Evolutionary conservation across 768 basidiomycete species (phyloP), one percentile per base, ranked within the genome.

Genomic region (Russula olivacea): DNA sequence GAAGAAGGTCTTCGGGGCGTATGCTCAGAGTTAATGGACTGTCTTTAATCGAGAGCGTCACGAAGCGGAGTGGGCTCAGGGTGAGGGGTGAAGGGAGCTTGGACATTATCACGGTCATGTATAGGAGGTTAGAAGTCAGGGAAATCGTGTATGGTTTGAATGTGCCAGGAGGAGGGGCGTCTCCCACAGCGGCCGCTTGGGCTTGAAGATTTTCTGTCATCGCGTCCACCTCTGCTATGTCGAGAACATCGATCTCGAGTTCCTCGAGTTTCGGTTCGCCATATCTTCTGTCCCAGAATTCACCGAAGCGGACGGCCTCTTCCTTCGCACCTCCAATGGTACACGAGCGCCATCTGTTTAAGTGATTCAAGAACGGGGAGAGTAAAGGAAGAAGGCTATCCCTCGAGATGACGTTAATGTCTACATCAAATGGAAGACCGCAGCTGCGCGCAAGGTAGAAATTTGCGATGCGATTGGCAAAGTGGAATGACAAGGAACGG

Each of bases 321-420:
- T 51, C 78, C 78, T 68, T 63, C 19, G 67, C 63, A 5, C 71
- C 73, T 21, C 74, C 72, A 56, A 87, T 73, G 3, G 68, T 73
- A 66, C 83, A 81, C 2, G 76, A 74, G 47, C 78, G 75, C 86
- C 87, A 89, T 45, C 89, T 81, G 61, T 75, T 69, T 48, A 88
- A 69, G 32, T 79, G 74, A 11, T 80, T 76, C 0, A 90, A 74
- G 40, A 89, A 76, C 5, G 84, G 85, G 0, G 86, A 84, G 38
- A 90, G 74, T 62, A 89, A 77, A 10, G 87, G 80, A 4, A 89
- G 77, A 38, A 88, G 75, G 60, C 74, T 74, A 61, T 87, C 82
- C 30, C 77, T 72, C 59, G 79, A 76, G 23, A 73, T 60, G 21
- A 84, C 72, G 17, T 79, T 72, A 60, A 89, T 69, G 41, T 82